Evolutionary conservation across 1,139 yeast species (phyloP).

Genomic region (Lodderomyces theae): DNA sequence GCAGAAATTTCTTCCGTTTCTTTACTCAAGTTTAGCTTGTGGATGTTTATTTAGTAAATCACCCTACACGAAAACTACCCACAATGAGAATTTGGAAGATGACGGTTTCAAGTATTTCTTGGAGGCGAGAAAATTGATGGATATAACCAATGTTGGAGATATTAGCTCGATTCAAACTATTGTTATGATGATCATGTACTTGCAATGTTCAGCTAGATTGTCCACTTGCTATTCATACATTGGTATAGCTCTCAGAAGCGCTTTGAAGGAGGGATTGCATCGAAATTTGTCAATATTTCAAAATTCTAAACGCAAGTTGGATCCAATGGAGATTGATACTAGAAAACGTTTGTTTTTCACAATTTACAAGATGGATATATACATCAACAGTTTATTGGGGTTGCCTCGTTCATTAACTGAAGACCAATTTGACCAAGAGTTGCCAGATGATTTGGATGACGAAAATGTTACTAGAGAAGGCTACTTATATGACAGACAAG

Average conservation of each 20-base stretch:
- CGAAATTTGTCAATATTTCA: constrained; percentile 59
- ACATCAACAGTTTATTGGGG: constrained; percentile 86
- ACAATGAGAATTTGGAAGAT: constrained; percentile 54
- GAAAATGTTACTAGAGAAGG: constrained; percentile 74
- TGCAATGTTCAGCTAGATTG: constrained; percentile 86
- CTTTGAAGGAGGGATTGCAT: constrained; percentile 84
- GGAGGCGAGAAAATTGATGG: constrained; percentile 77
- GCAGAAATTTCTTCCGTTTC: constrained; percentile 71
- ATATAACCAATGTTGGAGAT: constrained; percentile 51
- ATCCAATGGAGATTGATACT: constrained; percentile 83
- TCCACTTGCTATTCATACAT: constrained; percentile 90
- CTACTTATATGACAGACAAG: constrained; percentile 37
- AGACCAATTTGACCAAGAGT: constrained; percentile 85
- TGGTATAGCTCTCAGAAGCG: constrained; percentile 88
- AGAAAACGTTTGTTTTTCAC: constrained; percentile 86
- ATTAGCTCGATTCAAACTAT: constrained; percentile 63
- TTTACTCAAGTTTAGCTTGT: constrained; percentile 55
- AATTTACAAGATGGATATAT: constrained; percentile 86
- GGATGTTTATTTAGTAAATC: constrained; percentile 69
- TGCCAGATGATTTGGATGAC: constrained; percentile 84
- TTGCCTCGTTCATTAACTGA: constrained; percentile 73
- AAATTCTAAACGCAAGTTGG: constrained; percentile 51
- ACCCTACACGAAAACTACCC: constrained; percentile 28
- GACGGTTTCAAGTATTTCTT: constrained; percentile 82
- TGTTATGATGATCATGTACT: constrained; percentile 67